A percentile compares a stretch with the other conserved stretches of the same genome.
Conservation (phyloP, 768 basidiomycete genomes). For the Lactarius tabidus region DNA sequence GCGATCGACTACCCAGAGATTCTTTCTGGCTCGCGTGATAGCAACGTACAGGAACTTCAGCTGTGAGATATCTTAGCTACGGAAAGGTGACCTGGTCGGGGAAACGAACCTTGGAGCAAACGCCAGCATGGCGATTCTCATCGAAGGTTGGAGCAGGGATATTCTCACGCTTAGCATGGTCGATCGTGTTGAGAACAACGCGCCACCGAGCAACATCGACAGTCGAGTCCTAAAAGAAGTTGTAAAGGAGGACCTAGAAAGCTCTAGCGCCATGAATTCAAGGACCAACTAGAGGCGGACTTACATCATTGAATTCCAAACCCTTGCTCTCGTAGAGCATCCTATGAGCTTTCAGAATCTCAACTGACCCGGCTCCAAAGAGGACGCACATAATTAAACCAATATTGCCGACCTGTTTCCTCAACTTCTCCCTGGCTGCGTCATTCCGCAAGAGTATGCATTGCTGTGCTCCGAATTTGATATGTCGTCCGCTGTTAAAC, state of each 20-base stretch:
- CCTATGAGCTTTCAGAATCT: slow-evolving; percentile 18
- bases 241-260: slow-evolving; percentile 56
- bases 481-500: slow-evolving; percentile 17
- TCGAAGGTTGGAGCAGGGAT: slow-evolving; percentile 45
- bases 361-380: background rate
- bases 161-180: slow-evolving; percentile 23
- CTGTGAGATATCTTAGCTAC: slow-evolving; percentile 31
- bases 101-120: slow-evolving; percentile 21
- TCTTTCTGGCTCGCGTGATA: slow-evolving; percentile 60
- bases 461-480: slow-evolving; percentile 33
- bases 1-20: slow-evolving; percentile 60
- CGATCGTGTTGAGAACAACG: slow-evolving; percentile 43
- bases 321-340: slow-evolving; percentile 63
- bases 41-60: slow-evolving; percentile 63
- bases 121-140: slow-evolving; percentile 41
- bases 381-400: slow-evolving; percentile 26
- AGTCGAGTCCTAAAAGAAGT: slow-evolving; percentile 62
- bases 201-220: slow-evolving; percentile 52
- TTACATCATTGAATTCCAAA: slow-evolving; percentile 59
- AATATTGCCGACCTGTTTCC: slow-evolving; percentile 29
- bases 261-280: background rate
- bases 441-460: slow-evolving; percentile 37
- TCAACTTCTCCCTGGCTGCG: slow-evolving; percentile 29
- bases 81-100: background rate
- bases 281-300: background rate